These are phyloP conservation scores for Epichloe sp. DNA, from an alignment of 2,329 filamentous ascomycete genomes.

Conservation along the genomic window DNA sequence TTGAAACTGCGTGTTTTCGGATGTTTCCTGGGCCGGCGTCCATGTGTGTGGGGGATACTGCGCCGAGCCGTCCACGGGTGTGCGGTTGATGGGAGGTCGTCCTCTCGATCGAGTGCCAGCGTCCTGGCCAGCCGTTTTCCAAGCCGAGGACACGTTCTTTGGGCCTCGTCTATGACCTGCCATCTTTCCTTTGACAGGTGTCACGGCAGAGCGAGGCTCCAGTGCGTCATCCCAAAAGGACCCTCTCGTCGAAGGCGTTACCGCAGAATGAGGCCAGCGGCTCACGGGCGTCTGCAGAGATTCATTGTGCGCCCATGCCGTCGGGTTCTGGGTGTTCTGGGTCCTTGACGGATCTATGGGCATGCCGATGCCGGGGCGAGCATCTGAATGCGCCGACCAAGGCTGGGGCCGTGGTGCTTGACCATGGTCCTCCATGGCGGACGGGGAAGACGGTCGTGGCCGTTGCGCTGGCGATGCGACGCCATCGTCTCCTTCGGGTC, in stretches of 20 bases:
- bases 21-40: slow-evolving; percentile 33
- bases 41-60: slow-evolving; percentile 50
- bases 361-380: slow-evolving; percentile 22
- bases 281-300: slow-evolving; percentile 47
- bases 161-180: slow-evolving; percentile 53
- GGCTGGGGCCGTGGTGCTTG: slow-evolving; percentile 22
- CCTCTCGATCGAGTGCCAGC: slow-evolving; percentile 62
- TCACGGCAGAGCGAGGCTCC: slow-evolving; percentile 64
- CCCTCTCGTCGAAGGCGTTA: slow-evolving; percentile 49
- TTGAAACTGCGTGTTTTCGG: slow-evolving; percentile 24
- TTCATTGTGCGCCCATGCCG: slow-evolving; percentile 27
- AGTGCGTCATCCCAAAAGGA: slow-evolving; percentile 40
- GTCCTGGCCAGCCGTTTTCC: slow-evolving; percentile 54
- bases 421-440: slow-evolving; percentile 25
- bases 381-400: slow-evolving; percentile 34
- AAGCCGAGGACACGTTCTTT: slow-evolving; percentile 78
- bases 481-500: slow-evolving; percentile 47
- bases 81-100: slow-evolving; percentile 57
- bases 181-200: slow-evolving; percentile 44
- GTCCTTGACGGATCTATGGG: slow-evolving; percentile 23
- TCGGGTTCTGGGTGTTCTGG: slow-evolving; percentile 11
- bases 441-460: slow-evolving; percentile 44
- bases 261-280: slow-evolving; percentile 66
- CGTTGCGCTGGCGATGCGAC: slow-evolving; percentile 42
- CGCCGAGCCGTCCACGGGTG: slow-evolving; percentile 50